A percentile compares a stretch with the other conserved stretches of the same genome.
These are phyloP conservation scores for Achaetomium macrosporum DNA, from an alignment of 2,329 filamentous ascomycete genomes.

Conservation along the genomic window DNA sequence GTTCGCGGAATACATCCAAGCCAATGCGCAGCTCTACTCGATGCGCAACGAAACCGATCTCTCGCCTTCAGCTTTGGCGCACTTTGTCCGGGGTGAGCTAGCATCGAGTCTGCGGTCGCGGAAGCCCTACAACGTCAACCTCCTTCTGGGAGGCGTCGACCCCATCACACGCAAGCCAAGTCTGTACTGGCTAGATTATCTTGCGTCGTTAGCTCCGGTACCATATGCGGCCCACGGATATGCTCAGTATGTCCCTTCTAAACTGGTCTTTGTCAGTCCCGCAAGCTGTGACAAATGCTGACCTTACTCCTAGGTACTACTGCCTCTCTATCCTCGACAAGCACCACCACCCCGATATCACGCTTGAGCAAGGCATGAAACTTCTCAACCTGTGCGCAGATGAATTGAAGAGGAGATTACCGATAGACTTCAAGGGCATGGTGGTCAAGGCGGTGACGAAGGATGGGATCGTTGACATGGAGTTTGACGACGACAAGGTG, in stretches of 20 bases:
- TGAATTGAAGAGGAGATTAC: slow-evolving; percentile 92
- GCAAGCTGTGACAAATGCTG: slow-evolving; percentile 18
- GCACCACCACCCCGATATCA: slow-evolving; percentile 94
- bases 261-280: background rate
- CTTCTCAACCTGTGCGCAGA: slow-evolving; percentile 92
- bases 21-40: slow-evolving; percentile 94
- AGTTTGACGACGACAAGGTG: slow-evolving; percentile 76
- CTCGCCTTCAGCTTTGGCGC: slow-evolving; percentile 78
- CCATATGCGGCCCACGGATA: slow-evolving; percentile 98
- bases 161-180: slow-evolving; percentile 85
- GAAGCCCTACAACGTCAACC: slow-evolving; percentile 94
- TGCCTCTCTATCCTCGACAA: slow-evolving; percentile 97
- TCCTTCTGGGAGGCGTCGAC: slow-evolving; percentile 90
- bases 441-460: slow-evolving; percentile 90
- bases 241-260: slow-evolving; percentile 67
- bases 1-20: slow-evolving; percentile 99
- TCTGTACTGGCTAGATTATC: slow-evolving; percentile 96
- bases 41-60: slow-evolving; percentile 97
- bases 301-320: slow-evolving; percentile 65
- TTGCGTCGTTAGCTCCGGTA: slow-evolving; percentile 78
- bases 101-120: slow-evolving; percentile 84
- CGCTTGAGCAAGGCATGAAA: slow-evolving; percentile 82
- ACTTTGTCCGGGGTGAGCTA: slow-evolving; percentile 91
- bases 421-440: slow-evolving; percentile 98
- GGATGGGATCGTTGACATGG: slow-evolving; percentile 80